Evolutionary conservation across 345 rosid genomes (phyloP), one percentile per base, ranked within the genome.

Genomic region (Clarkia xantiana): DNA sequence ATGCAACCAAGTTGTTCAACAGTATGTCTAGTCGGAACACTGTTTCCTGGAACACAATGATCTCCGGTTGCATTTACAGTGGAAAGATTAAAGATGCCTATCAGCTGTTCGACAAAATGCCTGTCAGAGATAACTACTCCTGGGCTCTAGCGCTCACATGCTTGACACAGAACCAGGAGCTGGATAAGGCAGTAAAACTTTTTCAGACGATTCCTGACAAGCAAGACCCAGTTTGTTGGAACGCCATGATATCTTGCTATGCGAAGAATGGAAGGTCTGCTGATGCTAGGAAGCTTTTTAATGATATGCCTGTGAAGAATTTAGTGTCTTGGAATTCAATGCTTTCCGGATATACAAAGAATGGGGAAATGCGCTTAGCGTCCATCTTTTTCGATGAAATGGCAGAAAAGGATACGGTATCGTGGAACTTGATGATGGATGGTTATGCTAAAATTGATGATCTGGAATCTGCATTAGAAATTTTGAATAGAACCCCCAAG

Each of bases 321-420:
- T 44, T 53, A 40, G 66, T 64, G 51, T 74, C 79, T 0, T 74
- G 76, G 76, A 74, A 74, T 51, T 70, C 76, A 6, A 61, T 74
- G 75, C 63, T 74, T 1, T 47, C 61, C 0, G 75, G 70, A 15
- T 74, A 74, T 48, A 56, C 70, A 2, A 55, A 53, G 50, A 65
- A 59, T 18, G 54, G 44, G 59, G 48, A 16, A 18, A 47, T 61
- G 60, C 0, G 1, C 18, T 54, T 1, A 16, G 59, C 54, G 10
- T 42, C 17, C 0, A 29, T 1, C 0, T 48, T 54, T 40, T 61
- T 61, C 15, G 54, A 47, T 48, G 65, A 39, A 34, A 61, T 61
- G 59, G 54, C 14, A 16, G 60, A 54, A 36, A 41, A 54, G 18
- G 69, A 66, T 53, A 54, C 40, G 0, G 59, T 63, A 45, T 67